These are phyloP conservation scores for Hypoxylon sp. DNA, from an alignment of 2,329 filamentous ascomycete genomes.

Conservation along the genomic window DNA sequence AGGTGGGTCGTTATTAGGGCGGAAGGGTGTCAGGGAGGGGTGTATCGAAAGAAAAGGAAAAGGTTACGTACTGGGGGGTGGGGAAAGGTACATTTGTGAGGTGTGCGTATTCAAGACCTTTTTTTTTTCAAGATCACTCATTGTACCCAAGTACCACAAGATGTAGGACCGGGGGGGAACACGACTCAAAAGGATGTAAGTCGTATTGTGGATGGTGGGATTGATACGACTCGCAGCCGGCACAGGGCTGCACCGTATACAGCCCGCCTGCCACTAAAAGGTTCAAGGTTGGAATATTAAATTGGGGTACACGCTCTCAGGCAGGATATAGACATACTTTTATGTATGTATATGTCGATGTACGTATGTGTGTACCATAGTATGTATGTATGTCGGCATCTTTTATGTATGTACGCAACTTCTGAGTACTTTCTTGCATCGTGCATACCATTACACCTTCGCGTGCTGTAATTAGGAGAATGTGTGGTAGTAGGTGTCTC, in stretches of 20 bases:
- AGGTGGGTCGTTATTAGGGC: slow-evolving; percentile 32
- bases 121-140: neutral
- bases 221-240: slow-evolving; percentile 41
- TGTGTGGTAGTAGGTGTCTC: slow-evolving; percentile 19
- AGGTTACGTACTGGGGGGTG: slow-evolving; percentile 31
- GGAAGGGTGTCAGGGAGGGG: slow-evolving; percentile 27
- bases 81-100: slow-evolving; percentile 5
- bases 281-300: slow-evolving; percentile 24
- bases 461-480: neutral
- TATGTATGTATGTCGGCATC: neutral
- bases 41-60: slow-evolving; percentile 11
- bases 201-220: slow-evolving; percentile 33
- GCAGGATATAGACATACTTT: neutral
- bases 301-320: slow-evolving; percentile 28
- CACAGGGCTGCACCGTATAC: slow-evolving; percentile 41
- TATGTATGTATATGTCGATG: neutral
- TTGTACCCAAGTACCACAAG: slow-evolving; percentile 9
- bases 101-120: slow-evolving; percentile 1
- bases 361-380: too few relatives aligned
- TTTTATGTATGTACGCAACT: slow-evolving; percentile 11
- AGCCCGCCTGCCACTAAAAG: slow-evolving; percentile 28
- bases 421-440: slow-evolving; percentile 11
- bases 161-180: slow-evolving; percentile 11
- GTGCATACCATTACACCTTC: slow-evolving; percentile 5
- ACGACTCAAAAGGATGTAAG: slow-evolving; percentile 19